phyloP scores from a whole-genome alignment of 805 yeast species.

The Starmerella asiatica region DNA sequence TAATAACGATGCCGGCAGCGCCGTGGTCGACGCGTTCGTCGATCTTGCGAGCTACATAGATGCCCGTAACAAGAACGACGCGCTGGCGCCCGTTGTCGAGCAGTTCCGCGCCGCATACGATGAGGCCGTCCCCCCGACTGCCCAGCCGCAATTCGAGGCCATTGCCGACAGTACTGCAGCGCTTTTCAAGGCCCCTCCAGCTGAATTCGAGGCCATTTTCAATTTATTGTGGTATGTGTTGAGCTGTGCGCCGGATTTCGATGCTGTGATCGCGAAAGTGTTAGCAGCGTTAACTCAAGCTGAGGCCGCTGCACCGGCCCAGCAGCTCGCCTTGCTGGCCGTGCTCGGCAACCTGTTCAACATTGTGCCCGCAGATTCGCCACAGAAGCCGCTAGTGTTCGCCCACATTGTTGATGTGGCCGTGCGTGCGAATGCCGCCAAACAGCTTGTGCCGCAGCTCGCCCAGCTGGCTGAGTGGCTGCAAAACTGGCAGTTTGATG shows the following conservation, averaged over 20 bases:
- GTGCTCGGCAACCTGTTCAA: constrained; percentile 32
- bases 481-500: constrained; percentile 26
- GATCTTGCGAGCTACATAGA: constrained; percentile 30
- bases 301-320: constrained; percentile 20
- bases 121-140: constrained; percentile 6
- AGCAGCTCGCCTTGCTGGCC: constrained; percentile 24
- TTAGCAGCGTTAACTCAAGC: constrained; percentile 23
- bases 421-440: constrained; percentile 24
- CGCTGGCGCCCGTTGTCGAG: constrained; percentile 18
- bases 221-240: constrained; percentile 29
- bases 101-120: constrained; percentile 15
- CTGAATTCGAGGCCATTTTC: constrained; percentile 30
- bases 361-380: constrained; percentile 24
- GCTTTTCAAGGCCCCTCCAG: constrained; percentile 25
- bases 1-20: constrained; percentile 25
- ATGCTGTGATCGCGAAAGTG: constrained; percentile 23
- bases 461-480: constrained; percentile 29
- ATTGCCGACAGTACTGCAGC: constrained; percentile 24
- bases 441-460: constrained; percentile 29
- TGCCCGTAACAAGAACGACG: constrained; percentile 22
- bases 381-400: constrained; percentile 26
- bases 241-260: constrained; percentile 26
- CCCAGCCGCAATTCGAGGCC: constrained; percentile 23
- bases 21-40: constrained; percentile 26
- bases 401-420: constrained; percentile 26